Evolutionary conservation across 2,329 filamentous ascomycete species (phyloP).

Genomic region (Penicillium crustosum): DNA sequence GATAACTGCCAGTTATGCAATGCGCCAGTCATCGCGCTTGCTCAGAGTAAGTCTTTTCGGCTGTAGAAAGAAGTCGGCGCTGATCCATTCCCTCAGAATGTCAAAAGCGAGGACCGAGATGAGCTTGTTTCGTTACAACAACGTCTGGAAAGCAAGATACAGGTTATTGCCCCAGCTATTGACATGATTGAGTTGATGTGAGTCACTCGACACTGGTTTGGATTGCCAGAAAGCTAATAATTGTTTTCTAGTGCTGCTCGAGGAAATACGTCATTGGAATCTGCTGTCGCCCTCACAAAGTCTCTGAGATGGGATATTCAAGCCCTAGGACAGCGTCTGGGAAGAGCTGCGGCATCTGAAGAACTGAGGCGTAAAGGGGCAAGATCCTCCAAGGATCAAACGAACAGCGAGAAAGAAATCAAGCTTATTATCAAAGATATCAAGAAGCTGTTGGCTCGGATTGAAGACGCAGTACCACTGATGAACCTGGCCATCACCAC

Average conservation of each 20-base stretch:
- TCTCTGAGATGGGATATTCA: conserved; percentile 81
- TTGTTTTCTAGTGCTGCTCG: conserved; percentile 57
- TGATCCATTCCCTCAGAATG: conserved; percentile 48
- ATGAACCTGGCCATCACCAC: conserved; percentile 93
- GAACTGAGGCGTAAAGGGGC: conserved; percentile 36
- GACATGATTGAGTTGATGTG: conserved; percentile 90
- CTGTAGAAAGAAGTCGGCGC: neutral
- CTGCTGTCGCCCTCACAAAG: conserved; percentile 79
- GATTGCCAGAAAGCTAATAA: neutral
- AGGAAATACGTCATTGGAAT: conserved; percentile 79
- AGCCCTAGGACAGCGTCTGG: conserved; percentile 71
- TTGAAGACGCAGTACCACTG: conserved; percentile 87
- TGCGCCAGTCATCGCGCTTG: conserved; percentile 75
- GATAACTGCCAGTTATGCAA: conserved; percentile 80
- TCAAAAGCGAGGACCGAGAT: conserved; percentile 68
- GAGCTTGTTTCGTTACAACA: conserved; percentile 72
- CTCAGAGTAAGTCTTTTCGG: conserved; percentile 56
- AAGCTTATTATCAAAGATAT: conserved; percentile 72
- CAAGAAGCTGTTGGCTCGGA: conserved; percentile 69
- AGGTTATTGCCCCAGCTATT: conserved; percentile 84
- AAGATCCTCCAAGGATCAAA: conserved; percentile 47
- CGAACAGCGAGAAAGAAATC: conserved; percentile 64
- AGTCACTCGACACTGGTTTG: conserved; percentile 24
- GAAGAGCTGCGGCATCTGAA: conserved; percentile 66
- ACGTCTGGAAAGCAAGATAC: conserved; percentile 80